Conservation (phyloP, 2,329 filamentous ascomycete genomes). For the Phialophora tarda region DNA sequence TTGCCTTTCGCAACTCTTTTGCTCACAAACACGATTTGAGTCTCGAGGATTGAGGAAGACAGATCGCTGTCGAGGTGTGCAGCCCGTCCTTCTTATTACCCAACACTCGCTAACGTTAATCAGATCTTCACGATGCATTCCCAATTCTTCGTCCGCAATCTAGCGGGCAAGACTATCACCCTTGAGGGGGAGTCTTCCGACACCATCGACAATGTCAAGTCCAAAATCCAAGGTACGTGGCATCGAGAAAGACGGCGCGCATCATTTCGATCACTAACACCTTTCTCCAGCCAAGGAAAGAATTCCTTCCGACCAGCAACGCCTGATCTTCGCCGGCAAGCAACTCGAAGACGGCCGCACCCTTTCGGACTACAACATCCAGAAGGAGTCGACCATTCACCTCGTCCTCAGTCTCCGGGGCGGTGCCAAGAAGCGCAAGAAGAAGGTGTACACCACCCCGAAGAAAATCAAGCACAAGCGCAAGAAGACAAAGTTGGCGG, state of each 20-base stretch:
- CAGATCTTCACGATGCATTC: constrained; percentile 52
- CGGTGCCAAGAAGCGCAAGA: constrained; percentile 99
- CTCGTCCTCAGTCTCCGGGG: constrained; percentile 97
- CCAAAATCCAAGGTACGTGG: constrained; percentile 76
- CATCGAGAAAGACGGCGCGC: background rate
- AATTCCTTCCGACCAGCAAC: constrained; percentile 98
- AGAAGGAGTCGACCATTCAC: constrained; percentile 99
- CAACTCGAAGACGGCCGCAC: constrained; percentile 99
- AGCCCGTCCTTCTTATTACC: too few species aligned
- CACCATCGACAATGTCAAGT: constrained; percentile 99
- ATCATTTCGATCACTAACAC: constrained; percentile 7
- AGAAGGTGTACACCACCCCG: constrained; percentile 99
- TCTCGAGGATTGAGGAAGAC: constrained; percentile 65
- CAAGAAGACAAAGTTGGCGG: constrained; percentile 99
- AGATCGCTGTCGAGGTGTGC: constrained; percentile 63
- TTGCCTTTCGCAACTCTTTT: too few species aligned
- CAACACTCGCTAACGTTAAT: too few species aligned
- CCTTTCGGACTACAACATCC: constrained; percentile 99
- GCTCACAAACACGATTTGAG: constrained; percentile 22
- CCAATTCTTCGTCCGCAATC: constrained; percentile 64
- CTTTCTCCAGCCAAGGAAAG: constrained; percentile 88
- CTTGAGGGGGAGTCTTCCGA: constrained; percentile 99
- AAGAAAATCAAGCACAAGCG: constrained; percentile 99
- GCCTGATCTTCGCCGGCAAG: constrained; percentile 99
- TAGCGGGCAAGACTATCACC: constrained; percentile 99